These are phyloP conservation scores for Arabidopsis lyrata DNA, from an alignment of 441 rosid genomes.

Conservation along the genomic window DNA sequence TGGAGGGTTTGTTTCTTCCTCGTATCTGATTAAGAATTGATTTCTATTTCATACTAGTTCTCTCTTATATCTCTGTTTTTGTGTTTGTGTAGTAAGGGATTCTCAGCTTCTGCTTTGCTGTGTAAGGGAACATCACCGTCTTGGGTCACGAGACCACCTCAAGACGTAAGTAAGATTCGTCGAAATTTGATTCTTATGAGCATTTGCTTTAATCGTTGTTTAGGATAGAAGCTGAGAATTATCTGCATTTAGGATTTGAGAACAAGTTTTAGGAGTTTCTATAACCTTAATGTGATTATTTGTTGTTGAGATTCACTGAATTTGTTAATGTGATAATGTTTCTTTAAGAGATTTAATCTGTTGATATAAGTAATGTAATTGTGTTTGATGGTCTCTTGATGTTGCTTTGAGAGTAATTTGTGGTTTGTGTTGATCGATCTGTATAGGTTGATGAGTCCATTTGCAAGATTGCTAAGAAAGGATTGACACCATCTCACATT, in stretches of 20 bases:
- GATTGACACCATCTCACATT: constrained; percentile 53
- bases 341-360: neutral
- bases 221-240: neutral
- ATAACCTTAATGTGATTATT: too few relatives aligned
- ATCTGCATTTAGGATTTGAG: neutral
- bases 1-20: constrained; percentile 55
- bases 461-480: constrained; percentile 54
- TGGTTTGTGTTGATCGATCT: neutral
- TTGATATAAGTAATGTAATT: neutral
- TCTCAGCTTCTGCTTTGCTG: constrained; percentile 47
- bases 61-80: constrained; percentile 5
- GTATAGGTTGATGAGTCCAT: constrained; percentile 42
- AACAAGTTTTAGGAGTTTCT: too few relatives aligned
- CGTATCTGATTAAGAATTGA: neutral
- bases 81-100: constrained; percentile 57
- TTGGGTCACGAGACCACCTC: constrained; percentile 50
- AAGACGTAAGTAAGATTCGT: constrained; percentile 39
- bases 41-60: neutral
- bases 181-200: neutral
- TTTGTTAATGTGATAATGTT: neutral
- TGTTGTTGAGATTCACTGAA: too few relatives aligned
- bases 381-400: neutral
- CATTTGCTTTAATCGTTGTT: neutral
- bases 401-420: neutral
- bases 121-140: constrained; percentile 63